A percentile compares a stretch with the other conserved stretches of the same genome.
Evolutionary conservation across 345 rosid species (phyloP).

Genomic region (Hibiscus trionum): DNA sequence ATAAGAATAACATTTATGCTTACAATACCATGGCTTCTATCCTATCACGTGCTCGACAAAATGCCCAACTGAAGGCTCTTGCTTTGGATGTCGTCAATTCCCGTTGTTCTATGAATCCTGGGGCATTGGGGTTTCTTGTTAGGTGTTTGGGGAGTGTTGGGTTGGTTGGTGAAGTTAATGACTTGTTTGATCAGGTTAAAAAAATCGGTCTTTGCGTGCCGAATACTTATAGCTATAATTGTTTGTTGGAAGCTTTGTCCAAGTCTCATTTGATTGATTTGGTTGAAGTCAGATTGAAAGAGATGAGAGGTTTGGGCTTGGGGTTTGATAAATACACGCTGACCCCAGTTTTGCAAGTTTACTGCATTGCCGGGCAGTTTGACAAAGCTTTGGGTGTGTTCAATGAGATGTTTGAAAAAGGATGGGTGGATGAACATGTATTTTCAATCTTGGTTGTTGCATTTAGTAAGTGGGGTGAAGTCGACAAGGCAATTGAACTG

Average conservation of each 20-base stretch:
- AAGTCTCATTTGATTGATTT: constrained; percentile 45
- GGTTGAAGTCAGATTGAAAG: constrained; percentile 55
- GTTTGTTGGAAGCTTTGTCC: constrained; percentile 66
- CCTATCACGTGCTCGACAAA: constrained; percentile 93
- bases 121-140: constrained; percentile 67
- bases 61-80: constrained; percentile 52
- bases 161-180: constrained; percentile 54
- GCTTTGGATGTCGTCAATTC: constrained; percentile 38
- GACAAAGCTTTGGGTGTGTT: constrained; percentile 53
- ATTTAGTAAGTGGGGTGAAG: constrained; percentile 61
- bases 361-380: constrained; percentile 46
- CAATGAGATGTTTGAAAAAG: constrained; percentile 38
- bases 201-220: constrained; percentile 55
- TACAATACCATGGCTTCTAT: constrained; percentile 79
- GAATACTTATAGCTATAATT: constrained; percentile 60
- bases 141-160: constrained; percentile 73
- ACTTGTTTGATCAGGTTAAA: constrained; percentile 55
- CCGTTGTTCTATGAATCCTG: constrained; percentile 58
- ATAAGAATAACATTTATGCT: constrained; percentile 52
- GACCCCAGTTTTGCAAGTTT: constrained; percentile 66
- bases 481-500: constrained; percentile 67
- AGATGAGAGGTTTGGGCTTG: constrained; percentile 57
- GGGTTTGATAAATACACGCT: constrained; percentile 54
- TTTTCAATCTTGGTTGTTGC: constrained; percentile 51
- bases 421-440: constrained; percentile 65